Evolutionary conservation across 192 early-diverging fungal species (phyloP).

Genomic region (Bifiguratus adelaidae): DNA sequence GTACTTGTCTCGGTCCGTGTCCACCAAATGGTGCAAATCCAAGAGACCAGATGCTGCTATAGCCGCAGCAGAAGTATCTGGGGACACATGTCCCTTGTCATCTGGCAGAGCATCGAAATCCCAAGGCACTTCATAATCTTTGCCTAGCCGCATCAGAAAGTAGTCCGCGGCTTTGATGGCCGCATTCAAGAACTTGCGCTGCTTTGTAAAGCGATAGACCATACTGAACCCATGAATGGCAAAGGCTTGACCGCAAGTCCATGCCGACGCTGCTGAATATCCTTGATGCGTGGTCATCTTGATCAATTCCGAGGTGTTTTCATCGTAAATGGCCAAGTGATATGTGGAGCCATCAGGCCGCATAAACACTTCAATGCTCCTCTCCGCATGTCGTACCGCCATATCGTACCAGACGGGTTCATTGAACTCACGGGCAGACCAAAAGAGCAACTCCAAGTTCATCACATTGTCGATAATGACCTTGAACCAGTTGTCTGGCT

Average conservation of each 20-base stretch:
- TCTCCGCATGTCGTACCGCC: background rate
- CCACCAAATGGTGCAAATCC: background rate
- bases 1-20: too few species aligned
- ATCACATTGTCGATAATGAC: background rate
- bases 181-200: background rate
- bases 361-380: background rate
- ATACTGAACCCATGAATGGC: background rate
- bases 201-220: background rate
- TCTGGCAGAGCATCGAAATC: background rate
- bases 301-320: background rate
- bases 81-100: background rate
- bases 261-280: background rate
- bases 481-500: background rate
- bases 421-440: background rate
- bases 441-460: background rate
- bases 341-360: background rate
- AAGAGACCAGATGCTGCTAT: background rate
- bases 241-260: background rate
- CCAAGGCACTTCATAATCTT: background rate
- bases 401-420: background rate
- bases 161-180: background rate
- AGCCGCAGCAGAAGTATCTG: background rate
- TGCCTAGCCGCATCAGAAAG: background rate
- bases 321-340: background rate
- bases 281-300: background rate